phyloP scores from a whole-genome alignment of 2,329 filamentous ascomycete species.

The Ophiostoma tasmaniense region DNA sequence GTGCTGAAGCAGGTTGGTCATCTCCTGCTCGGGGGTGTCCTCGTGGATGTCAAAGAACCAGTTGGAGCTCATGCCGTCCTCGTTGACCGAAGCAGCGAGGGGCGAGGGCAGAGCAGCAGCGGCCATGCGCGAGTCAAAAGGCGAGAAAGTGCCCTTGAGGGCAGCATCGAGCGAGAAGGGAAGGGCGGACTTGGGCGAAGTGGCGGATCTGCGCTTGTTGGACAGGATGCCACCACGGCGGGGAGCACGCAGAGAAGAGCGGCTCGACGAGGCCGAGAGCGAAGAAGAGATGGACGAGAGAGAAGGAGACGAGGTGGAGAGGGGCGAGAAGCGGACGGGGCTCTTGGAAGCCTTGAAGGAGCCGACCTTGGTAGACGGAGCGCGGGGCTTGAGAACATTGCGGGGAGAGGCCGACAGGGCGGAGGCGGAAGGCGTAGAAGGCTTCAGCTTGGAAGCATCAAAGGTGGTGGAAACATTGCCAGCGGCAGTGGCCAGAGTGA shows the following conservation, averaged over 20 bases:
- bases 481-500: slow-evolving; percentile 36
- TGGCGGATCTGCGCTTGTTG: slow-evolving; percentile 31
- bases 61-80: slow-evolving; percentile 47
- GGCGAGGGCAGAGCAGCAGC: slow-evolving; percentile 25
- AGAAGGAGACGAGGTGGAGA: slow-evolving; percentile 50
- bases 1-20: slow-evolving; percentile 89
- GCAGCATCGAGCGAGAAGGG: slow-evolving; percentile 83
- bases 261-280: slow-evolving; percentile 51
- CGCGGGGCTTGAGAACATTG: slow-evolving; percentile 43
- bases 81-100: slow-evolving; percentile 30
- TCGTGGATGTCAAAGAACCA: slow-evolving; percentile 96
- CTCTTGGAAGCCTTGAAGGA: slow-evolving; percentile 19
- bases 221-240: slow-evolving; percentile 59
- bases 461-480: slow-evolving; percentile 18
- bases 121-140: slow-evolving; percentile 39
- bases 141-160: slow-evolving; percentile 64
- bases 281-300: slow-evolving; percentile 37
- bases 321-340: slow-evolving; percentile 21
- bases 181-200: slow-evolving; percentile 46
- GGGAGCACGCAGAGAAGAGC: slow-evolving; percentile 37
- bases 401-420: slow-evolving; percentile 24
- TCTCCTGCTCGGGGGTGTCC: slow-evolving; percentile 81
- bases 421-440: neutral
- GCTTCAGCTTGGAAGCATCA: slow-evolving; percentile 27
- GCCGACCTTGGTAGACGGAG: slow-evolving; percentile 39